Percentiles rank a stretch among this genome's conserved stretches.
Evolutionary conservation across 78 protist genomes (phyloP).

Genomic region (Creolimax fragrantissima): DNA sequence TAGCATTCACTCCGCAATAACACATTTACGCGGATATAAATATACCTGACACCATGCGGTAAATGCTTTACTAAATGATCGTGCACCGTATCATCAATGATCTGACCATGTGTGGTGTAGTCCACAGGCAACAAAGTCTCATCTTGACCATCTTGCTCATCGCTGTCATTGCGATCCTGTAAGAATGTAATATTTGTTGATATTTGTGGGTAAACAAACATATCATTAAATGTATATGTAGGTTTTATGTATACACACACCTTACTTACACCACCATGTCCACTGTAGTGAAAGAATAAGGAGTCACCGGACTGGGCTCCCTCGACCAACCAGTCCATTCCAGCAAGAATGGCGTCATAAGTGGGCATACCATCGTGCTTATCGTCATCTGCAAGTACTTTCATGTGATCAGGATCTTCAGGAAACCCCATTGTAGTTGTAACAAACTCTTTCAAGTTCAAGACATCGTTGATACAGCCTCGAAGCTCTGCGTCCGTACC

Average conservation of each 20-base stretch:
- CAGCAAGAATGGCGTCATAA: background rate
- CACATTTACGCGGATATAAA: too few species aligned
- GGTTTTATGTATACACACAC: background rate
- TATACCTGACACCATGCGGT: background rate
- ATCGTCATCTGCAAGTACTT: background rate
- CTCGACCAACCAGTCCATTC: background rate
- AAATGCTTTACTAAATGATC: background rate
- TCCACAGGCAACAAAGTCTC: background rate
- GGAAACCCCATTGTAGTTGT: background rate
- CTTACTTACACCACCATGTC: background rate
- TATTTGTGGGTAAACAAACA: too few species aligned
- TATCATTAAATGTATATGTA: too few species aligned
- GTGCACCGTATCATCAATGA: background rate
- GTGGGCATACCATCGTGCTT: background rate
- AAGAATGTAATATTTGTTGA: too few species aligned
- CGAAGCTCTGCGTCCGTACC: background rate
- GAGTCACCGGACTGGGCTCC: background rate
- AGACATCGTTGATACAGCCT: background rate
- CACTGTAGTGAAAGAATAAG: background rate
- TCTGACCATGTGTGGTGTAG: background rate
- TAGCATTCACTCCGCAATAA: too few species aligned
- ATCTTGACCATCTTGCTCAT: background rate
- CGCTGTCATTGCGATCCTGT: background rate
- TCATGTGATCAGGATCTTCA: background rate
- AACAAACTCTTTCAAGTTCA: background rate